phyloP scores from a whole-genome alignment of 495 filamentous ascomycete genomes.

The Aspergillus ostianus region DNA sequence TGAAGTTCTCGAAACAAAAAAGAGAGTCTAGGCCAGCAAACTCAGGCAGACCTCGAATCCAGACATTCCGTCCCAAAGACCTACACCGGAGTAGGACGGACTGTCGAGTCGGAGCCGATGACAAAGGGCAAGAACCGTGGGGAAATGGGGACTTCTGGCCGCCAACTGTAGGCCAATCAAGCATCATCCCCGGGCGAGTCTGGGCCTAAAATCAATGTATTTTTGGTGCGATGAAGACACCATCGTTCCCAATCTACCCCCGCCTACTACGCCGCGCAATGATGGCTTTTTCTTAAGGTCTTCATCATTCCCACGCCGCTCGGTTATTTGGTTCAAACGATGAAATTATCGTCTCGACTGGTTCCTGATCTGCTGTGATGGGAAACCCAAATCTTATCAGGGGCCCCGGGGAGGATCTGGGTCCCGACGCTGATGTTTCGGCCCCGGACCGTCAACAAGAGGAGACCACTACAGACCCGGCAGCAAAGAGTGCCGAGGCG shows the following conservation, averaged over 20 bases:
- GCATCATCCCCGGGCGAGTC: background rate
- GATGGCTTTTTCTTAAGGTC: background rate
- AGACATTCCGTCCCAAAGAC: background rate
- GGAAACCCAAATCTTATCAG: slow-evolving; percentile 14
- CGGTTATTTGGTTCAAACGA: background rate
- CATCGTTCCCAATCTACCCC: background rate
- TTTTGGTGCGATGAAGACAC: background rate
- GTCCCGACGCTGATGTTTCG: background rate
- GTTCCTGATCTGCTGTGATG: slow-evolving; percentile 11
- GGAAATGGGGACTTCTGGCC: background rate
- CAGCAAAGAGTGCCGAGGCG: slow-evolving; percentile 17
- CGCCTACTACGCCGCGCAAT: background rate
- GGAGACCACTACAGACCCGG: slow-evolving; percentile 2
- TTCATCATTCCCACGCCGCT: background rate
- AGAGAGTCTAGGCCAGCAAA: background rate
- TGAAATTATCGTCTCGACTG: background rate
- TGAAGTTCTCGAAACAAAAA: background rate
- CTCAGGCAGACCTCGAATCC: background rate
- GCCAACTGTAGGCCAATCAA: background rate
- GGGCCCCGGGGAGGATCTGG: background rate
- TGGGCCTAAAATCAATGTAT: background rate
- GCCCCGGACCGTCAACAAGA: slow-evolving; percentile 4
- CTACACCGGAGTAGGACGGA: too few relatives aligned
- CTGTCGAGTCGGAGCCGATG: background rate
- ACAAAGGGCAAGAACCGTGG: background rate